Base-by-base conservation (phyloP, 2,329 filamentous ascomycete genomes). In the Aspergillus spinulosporus region DNA sequence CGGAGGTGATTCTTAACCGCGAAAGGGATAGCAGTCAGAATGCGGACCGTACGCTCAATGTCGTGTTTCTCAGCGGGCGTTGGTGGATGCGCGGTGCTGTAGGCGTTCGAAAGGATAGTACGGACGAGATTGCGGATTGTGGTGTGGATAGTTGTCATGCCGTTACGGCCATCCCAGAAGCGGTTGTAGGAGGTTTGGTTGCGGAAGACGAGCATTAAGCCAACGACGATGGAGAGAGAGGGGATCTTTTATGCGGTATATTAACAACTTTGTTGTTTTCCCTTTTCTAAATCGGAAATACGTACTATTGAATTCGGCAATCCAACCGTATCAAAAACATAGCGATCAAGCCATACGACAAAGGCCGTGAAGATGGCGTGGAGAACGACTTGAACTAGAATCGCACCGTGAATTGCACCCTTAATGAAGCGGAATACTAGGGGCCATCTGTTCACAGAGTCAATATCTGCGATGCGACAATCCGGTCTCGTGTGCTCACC, bases 131-230 rank as follows among this genome's bases (percentile, higher is more conserved):
- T 86, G 54, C 84, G 78, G 11, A 86, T 78, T 39, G 76, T 76
- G n/a, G 84, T 85, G 47, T 79, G 79, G 31, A 86, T 77, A 0
- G 78, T 79, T 8, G 78, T 83, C 53, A 87, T 77, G 60, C 82
- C 79, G 61, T 80, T 81, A 43, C 83, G 74, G 3, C 82, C 83
- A 2, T 81, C 80, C 84, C 84, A 87, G 74, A 87, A 87, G 1
- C 84, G 78, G 62, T 86, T 84, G 71, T 86, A 87, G 52, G 78
- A 82, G 2, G 84, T 87, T 62, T 81, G 78, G 63, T 88, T 87
- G 37, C 85, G 80, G 73, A 88, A 87, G 29, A 88, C 85, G 55
- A 88, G 82, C 80, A 88, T 86, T 40, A 88, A 69, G 64, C 85
- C 85, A 2, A 88, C 84, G 49, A 88, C 85, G 54, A 88, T 88